Evolutionary conservation across 176 grass and related monocot species (phyloP).

Genomic region (Hordeum marinum): DNA sequence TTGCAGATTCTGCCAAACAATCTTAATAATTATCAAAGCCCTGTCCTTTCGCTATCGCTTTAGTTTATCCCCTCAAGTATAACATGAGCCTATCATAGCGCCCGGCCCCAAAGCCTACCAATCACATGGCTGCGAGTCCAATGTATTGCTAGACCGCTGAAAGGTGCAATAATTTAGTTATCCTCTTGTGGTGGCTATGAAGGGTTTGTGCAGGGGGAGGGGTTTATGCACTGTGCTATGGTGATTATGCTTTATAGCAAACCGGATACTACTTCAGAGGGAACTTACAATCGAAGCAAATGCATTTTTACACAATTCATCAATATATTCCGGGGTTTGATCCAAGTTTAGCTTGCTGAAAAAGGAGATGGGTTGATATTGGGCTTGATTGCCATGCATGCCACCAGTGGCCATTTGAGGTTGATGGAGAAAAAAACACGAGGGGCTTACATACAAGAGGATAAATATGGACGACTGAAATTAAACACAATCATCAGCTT

Average conservation of each 20-base stretch:
- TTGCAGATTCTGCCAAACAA: slow-evolving; percentile 49
- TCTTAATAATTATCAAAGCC: slow-evolving; percentile 29
- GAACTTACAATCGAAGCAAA: neutral
- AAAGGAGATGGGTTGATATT: neutral
- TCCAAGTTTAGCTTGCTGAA: neutral
- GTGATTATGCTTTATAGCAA: slow-evolving; percentile 19
- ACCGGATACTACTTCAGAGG: neutral
- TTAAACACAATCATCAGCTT: neutral
- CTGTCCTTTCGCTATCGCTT: slow-evolving; percentile 40
- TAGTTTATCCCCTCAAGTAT: slow-evolving; percentile 45
- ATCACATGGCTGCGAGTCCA: slow-evolving; percentile 37
- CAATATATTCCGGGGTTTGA: neutral
- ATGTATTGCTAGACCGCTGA: slow-evolving; percentile 11
- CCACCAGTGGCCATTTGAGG: neutral
- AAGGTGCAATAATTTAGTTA: slow-evolving; percentile 32
- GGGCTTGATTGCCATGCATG: neutral
- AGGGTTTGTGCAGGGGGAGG: neutral
- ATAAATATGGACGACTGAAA: slow-evolving; percentile 9
- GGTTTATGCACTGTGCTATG: neutral
- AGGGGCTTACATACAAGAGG: neutral
- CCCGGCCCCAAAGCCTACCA: slow-evolving; percentile 33
- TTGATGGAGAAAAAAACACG: neutral
- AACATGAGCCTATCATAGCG: slow-evolving; percentile 52
- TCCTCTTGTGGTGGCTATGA: slow-evolving; percentile 28
- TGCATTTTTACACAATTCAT: neutral